Evolutionary conservation across 805 yeast species (phyloP), one percentile per base, ranked within the genome.

Genomic region (Metschnikowia dekortorum): DNA sequence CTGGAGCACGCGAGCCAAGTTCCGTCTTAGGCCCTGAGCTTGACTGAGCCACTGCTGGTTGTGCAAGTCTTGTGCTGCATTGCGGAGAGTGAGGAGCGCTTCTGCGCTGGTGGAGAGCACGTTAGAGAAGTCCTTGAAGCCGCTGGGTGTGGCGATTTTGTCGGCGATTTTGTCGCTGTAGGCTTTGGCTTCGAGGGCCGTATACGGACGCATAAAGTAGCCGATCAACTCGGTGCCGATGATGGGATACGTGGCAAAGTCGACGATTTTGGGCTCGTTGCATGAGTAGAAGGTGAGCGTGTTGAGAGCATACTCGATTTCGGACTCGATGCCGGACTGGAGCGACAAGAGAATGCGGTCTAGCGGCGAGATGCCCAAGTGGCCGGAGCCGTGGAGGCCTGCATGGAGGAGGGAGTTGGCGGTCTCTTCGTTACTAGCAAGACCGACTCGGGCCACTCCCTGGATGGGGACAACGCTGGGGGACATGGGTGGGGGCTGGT

Each of bases 11-110:
- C 66, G 72, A 38, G 78, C 64, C 6, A 83, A 60, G 46, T 68
- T 75, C 42, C 68, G 69, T 52, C 79, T 78, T 40, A 87, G 74
- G 16, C 66, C 61, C 18, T 69, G 66, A 50, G 77, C 71, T 58
- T 78, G 73, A 1, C 92, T 86, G 53, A 94, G 69, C 61, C 84
- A 75, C 63, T 87, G 89, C 39, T 96, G 94, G 60, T 89, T 87
- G 41, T 79, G 85, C 10, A 87, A 78, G 64, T 90, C 96, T 63
- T 92, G 96, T 2, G 88, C 80, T 42, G 88, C 69, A 66, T 94
- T 94, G 61, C 98, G 77, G 50, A 94, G 70, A 16, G 87, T 80
- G 39, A 94, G 72, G 58, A 84, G 75, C 7, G 85, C 75, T 61
- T 72, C 73, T 44, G 70, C 66, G 22, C 73, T 64, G 44, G 59